These are phyloP conservation scores for Plasmodium gonderi DNA, from an alignment of 169 alveolate species.

Conservation along the genomic window DNA sequence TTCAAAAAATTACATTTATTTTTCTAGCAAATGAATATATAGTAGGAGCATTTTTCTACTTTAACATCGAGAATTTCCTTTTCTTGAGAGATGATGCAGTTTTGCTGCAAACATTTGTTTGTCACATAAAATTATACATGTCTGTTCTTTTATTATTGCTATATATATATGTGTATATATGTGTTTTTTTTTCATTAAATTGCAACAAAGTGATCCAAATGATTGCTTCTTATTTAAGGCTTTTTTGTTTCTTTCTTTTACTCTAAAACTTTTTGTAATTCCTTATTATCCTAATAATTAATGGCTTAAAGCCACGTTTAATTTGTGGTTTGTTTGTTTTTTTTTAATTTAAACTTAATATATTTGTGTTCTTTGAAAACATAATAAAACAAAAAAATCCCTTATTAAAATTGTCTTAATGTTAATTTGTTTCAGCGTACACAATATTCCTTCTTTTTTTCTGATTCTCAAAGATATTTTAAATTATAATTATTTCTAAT, in stretches of 20 bases:
- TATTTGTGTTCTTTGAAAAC: not conserved
- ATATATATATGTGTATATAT: not conserved
- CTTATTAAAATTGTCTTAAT: not conserved
- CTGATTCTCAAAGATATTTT: not conserved
- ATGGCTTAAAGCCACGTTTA: not conserved
- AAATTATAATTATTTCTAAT: not conserved
- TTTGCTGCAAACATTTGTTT: not conserved
- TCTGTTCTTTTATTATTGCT: not conserved
- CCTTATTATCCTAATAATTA: no score
- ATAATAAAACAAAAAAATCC: not conserved
- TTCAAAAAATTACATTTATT: not conserved
- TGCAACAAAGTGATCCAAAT: not conserved
- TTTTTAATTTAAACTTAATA: not conserved
- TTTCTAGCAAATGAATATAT: not conserved
- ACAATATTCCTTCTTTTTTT: not conserved
- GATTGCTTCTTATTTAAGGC: not conserved
- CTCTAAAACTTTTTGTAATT: no score
- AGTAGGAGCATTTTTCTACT: not conserved
- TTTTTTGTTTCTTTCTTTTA: no score
- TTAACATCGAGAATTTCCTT: not conserved
- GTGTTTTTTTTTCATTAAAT: not conserved
- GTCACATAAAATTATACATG: not conserved
- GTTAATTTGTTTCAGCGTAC: not conserved
- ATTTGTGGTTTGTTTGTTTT: not conserved
- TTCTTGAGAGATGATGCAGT: not conserved